phyloP scores from a whole-genome alignment of 331 rosid species.

The Acacia pycnantha region DNA sequence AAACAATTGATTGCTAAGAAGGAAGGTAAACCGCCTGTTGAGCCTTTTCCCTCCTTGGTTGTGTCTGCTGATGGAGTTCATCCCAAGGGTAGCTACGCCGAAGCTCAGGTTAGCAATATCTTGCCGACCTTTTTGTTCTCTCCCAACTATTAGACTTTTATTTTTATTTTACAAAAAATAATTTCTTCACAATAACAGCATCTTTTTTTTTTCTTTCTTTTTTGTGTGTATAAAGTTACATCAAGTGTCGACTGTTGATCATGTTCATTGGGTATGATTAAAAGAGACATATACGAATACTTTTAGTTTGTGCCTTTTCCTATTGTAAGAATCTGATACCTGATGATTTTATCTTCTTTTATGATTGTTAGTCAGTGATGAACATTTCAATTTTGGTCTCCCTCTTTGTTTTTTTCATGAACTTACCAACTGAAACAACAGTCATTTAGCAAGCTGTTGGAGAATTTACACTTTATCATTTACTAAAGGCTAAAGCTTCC shows the following conservation, averaged over 20 bases:
- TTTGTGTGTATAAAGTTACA: background rate
- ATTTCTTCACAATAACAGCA: background rate
- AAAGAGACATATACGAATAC: too few species aligned
- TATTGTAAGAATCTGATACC: background rate
- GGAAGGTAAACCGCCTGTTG: slow-evolving; percentile 60
- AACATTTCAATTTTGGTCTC: background rate
- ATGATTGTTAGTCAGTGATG: background rate
- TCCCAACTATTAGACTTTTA: background rate
- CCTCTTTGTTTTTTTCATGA: background rate
- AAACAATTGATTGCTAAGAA: slow-evolving; percentile 63
- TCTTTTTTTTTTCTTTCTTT: background rate
- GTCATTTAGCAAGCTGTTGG: background rate
- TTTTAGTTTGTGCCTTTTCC: background rate
- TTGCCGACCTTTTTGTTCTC: background rate
- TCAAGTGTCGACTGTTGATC: background rate
- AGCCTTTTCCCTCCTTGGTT: slow-evolving; percentile 75
- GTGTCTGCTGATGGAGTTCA: slow-evolving; percentile 62
- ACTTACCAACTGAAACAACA: background rate
- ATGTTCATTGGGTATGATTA: too few species aligned
- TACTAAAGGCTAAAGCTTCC: background rate
- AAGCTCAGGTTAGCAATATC: slow-evolving; percentile 77
- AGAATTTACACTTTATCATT: background rate
- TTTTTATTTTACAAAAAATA: background rate
- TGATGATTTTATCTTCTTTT: background rate
- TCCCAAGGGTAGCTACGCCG: slow-evolving; percentile 88